Evolutionary conservation across 2,329 filamentous ascomycete species (phyloP), one percentile per base, ranked within the genome.

Genomic region (Clarireedia paspali): DNA sequence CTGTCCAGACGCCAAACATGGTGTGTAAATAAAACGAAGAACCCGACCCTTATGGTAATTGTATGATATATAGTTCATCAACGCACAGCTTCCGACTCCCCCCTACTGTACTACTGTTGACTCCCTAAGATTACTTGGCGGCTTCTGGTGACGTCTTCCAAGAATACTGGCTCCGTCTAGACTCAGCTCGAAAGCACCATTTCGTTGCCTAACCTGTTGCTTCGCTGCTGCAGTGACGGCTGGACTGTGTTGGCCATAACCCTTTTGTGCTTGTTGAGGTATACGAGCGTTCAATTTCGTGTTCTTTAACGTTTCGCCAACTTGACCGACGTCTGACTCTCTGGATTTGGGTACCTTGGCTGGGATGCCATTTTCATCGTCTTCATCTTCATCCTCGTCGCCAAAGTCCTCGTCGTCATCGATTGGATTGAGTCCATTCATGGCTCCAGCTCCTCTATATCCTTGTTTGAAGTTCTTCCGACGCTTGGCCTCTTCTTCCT

Each of bases 401-500:
- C 89, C 86, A 53, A 89, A 78, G 36, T 84, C 79, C 50, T 84
- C 79, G 59, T 83, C 80, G 52, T 82, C 80, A 60, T 86, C 82
- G 5, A 87, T 76, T 0, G 81, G 76, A 60, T 87, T 87, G 57
- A 88, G 76, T 7, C 77, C 78, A 62, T 77, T 84, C 60, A 95
- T 81, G 6, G 82, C 82, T 24, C 82, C 82, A 6, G 78, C 68
- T 59, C 84, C 73, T 66, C 85, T 70, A 75, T 87, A 77, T 65
- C 87, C 81, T 77, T 91, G 77, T 74, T 82, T 76, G 64, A 91
- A 81, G 67, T 95, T 89, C 72, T 95, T 95, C 61, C 90, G 83
- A 53, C 91, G 85, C 75, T 96, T 97, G 66, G 84, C 86, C 72
- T 97, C 94, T 70, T 99, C 94, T 72, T 97, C 94, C 71, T 97